Evolutionary conservation across 2,329 filamentous ascomycete species (phyloP), one percentile per base, ranked within the genome.

Genomic region (Pochonia chlamydosporia): DNA sequence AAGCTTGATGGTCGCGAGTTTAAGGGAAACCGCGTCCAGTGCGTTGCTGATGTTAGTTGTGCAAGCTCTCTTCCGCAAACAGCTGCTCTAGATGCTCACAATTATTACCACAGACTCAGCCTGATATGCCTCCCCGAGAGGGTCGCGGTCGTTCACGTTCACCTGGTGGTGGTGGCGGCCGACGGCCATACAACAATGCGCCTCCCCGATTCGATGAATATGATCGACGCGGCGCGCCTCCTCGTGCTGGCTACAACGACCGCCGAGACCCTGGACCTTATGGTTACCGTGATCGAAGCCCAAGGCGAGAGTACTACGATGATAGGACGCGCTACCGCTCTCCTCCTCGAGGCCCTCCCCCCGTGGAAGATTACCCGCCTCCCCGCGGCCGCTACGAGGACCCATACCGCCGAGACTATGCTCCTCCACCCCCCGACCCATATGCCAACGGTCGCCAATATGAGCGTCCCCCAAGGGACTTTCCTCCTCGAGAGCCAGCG

Each of bases 1-100:
- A 96, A 96, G 71, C 86, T 99, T 53, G 90, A 97, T 66, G 84
- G 84, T 56, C 85, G 84, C 64, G 90, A 96, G 62, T 97, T 97
- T 71, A 96, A 96, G 75, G 90, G 89, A 59, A 82, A 83, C 55
- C 79, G 82, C 55, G 92, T 99, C 57, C 84, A 80, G 56, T 99
- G 93, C 70, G 75, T 87, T 60, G 84, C 89, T 60, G 91, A 96
- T 73, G 92, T 97, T 79, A 65, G 84, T 68, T 43, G 14, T n/a
- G n/a, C n/a, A n/a, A n/a, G n/a, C n/a, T n/a, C n/a, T n/a, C n/a
- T n/a, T n/a, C n/a, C n/a, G n/a, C n/a, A n/a, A n/a, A n/a, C n/a
- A n/a, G n/a, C n/a, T n/a, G n/a, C n/a, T n/a, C n/a, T n/a, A n/a
- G n/a, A n/a, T 25, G 43, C 42, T 50, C 18, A 50, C 30, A 10